A percentile compares a stretch with the other conserved stretches of the same genome.
phyloP scores from a whole-genome alignment of 768 basidiomycete species.

The Coprinopsis cinerea region DNA sequence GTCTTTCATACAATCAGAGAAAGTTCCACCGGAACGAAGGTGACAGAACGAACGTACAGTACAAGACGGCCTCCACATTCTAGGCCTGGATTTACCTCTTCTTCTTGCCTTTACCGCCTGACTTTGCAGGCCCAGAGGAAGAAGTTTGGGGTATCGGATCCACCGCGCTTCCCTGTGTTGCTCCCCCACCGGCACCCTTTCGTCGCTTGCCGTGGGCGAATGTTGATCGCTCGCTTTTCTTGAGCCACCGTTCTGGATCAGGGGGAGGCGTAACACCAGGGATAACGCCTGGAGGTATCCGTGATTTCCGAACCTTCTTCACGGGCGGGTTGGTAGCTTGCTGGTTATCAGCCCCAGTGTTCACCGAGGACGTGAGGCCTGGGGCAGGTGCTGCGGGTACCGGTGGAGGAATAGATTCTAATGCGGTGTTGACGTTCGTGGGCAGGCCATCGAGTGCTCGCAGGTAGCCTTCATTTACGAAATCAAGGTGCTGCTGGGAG shows the following conservation, averaged over 20 bases:
- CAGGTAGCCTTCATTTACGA: constrained; percentile 66
- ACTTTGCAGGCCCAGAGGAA: constrained; percentile 28
- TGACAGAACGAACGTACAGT: constrained; percentile 1
- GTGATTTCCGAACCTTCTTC: constrained; percentile 54
- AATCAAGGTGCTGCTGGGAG: constrained; percentile 77
- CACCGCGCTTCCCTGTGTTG: constrained; percentile 61
- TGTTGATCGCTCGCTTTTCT: constrained; percentile 74
- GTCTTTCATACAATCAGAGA: constrained; percentile 1
- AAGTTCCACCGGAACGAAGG: too few relatives aligned
- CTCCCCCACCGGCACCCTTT: constrained; percentile 46
- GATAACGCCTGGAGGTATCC: constrained; percentile 69
- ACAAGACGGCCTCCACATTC: neutral
- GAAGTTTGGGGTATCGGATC: constrained; percentile 29
- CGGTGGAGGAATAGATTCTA: constrained; percentile 63
- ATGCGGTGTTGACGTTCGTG: constrained; percentile 38
- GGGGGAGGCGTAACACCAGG: constrained; percentile 78
- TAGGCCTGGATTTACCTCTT: constrained; percentile 63
- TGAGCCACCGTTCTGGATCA: constrained; percentile 84
- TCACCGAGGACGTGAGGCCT: constrained; percentile 25
- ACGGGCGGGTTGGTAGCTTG: constrained; percentile 28
- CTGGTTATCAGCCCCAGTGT: constrained; percentile 19
- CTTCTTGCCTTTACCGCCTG: constrained; percentile 59
- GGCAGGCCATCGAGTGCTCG: constrained; percentile 59
- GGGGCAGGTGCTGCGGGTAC: constrained; percentile 23
- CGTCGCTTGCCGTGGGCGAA: constrained; percentile 50